Evolutionary conservation across 495 filamentous ascomycete species (phyloP), one percentile per base, ranked within the genome.

Genomic region (Annulohypoxylon stygium): DNA sequence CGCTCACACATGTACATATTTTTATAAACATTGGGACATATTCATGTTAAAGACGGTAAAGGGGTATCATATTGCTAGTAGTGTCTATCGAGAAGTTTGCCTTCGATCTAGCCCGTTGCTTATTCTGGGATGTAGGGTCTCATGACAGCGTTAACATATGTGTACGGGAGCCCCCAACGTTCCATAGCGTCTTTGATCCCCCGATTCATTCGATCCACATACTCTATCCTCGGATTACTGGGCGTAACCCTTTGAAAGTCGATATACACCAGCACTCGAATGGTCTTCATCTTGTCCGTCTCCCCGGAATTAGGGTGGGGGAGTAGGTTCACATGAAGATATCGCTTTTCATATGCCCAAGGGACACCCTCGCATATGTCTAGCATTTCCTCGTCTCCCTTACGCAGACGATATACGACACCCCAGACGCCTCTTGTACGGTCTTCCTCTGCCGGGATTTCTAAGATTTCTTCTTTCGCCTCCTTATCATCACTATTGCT

Each of bases 331-430:
- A 78, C 77, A 2, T 71, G 60, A 1, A 83, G 37, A 33, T 73
- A 69, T 12, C 61, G 51, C 60, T 76, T 79, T 59, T 82, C 76
- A 34, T 82, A 83, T 1, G 81, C 81, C 41, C 60, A 70, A 0
- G 79, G 81, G 2, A 83, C 83, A 1, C 80, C 78, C 51, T 83
- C 81, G 67, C 72, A 78, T 4, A 48, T 5, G 62, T 85, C 82
- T 3, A 85, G 70, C 14, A 5, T 48, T 0, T 43, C 55, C 53
- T 82, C 80, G 70, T 84, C 83, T 3, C 54, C 16, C 0, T 71
- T 60, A 25, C 75, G 72, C 6, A 85, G 66, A 20, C 65, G 71
- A 54, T 83, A 85, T 3, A 84, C 51, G 2, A 84, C 47, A 20
- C 83, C 83, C 71, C 82, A 85, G 25, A 85, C 81, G 9, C 71